Percentiles rank a stretch among this genome's conserved stretches.
Conservation (phyloP, 768 basidiomycete species). For the Hypsizygus marmoreus region DNA sequence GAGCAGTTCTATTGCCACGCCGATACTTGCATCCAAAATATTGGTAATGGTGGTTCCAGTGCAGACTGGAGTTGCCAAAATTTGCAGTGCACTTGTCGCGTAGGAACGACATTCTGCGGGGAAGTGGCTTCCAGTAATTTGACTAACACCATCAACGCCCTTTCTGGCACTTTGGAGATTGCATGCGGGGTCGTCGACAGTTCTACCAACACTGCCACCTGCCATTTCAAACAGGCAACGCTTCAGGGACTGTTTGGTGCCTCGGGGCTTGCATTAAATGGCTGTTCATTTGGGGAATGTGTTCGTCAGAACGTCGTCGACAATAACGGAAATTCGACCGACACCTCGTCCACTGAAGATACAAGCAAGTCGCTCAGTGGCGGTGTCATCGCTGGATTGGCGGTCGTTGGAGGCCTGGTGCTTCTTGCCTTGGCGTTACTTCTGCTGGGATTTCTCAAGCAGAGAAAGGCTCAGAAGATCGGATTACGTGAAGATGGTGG, state of each 20-base stretch:
- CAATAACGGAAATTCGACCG: constrained; percentile 37
- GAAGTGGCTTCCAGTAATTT: constrained; percentile 46
- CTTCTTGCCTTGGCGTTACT: constrained; percentile 60
- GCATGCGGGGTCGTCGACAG: constrained; percentile 56
- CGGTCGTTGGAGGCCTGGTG: constrained; percentile 74
- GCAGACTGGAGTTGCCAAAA: constrained; percentile 72
- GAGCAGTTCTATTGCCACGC: constrained; percentile 90
- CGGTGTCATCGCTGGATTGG: constrained; percentile 90
- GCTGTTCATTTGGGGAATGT: constrained; percentile 89
- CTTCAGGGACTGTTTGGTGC: constrained; percentile 74
- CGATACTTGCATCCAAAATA: constrained; percentile 64
- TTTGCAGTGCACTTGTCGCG: constrained; percentile 73
- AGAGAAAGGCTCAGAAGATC: constrained; percentile 59
- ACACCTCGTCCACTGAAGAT: constrained; percentile 22
- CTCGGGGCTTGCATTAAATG: constrained; percentile 67
- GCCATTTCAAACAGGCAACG: constrained; percentile 74
- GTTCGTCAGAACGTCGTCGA: constrained; percentile 81
- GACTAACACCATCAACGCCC: constrained; percentile 60
- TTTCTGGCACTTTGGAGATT: constrained; percentile 68
- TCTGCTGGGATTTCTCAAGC: constrained; percentile 58
- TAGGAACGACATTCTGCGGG: constrained; percentile 77
- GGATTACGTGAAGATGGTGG: constrained; percentile 39
- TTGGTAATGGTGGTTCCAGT: constrained; percentile 37
- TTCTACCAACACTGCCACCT: constrained; percentile 52
- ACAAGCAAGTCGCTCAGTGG: constrained; percentile 56